These are phyloP conservation scores for Mucor velutinosus DNA, from an alignment of 371 early-diverging fungal species.

Conservation along the genomic window DNA sequence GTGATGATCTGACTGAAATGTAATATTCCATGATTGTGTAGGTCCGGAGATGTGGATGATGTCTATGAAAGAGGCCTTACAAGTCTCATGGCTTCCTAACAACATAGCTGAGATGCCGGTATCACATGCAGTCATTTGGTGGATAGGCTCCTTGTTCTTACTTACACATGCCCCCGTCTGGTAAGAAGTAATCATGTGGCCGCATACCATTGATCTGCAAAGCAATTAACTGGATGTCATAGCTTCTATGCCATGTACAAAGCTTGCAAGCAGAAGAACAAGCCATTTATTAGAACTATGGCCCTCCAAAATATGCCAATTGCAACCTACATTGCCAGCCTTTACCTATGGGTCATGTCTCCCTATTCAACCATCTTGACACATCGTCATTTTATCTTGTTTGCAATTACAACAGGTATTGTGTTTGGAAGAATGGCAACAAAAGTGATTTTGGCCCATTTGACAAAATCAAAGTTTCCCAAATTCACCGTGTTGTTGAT, in stretches of 20 bases:
- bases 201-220: not conserved
- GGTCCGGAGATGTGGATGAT: slow-evolving; percentile 43
- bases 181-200: slow-evolving; percentile 24
- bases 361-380: slow-evolving; percentile 66
- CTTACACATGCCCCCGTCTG: slow-evolving; percentile 73
- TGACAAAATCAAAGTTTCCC: slow-evolving; percentile 81
- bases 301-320: slow-evolving; percentile 71
- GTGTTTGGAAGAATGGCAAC: slow-evolving; percentile 90
- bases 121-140: slow-evolving; percentile 58
- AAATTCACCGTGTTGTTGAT: slow-evolving; percentile 72
- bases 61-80: slow-evolving; percentile 15
- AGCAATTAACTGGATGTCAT: not conserved
- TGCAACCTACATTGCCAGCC: slow-evolving; percentile 43
- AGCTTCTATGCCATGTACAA: slow-evolving; percentile 65
- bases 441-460: slow-evolving; percentile 86
- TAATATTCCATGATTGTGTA: not conserved
- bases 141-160: slow-evolving; percentile 60
- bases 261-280: slow-evolving; percentile 67
- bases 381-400: slow-evolving; percentile 70
- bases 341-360: slow-evolving; percentile 70
- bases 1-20: not conserved
- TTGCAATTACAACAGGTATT: slow-evolving; percentile 72
- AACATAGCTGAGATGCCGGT: slow-evolving; percentile 45
- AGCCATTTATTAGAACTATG: slow-evolving; percentile 64
- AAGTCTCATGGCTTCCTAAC: slow-evolving; percentile 22